phyloP scores from a whole-genome alignment of 768 basidiomycete species.

The Serendipita sp. region DNA sequence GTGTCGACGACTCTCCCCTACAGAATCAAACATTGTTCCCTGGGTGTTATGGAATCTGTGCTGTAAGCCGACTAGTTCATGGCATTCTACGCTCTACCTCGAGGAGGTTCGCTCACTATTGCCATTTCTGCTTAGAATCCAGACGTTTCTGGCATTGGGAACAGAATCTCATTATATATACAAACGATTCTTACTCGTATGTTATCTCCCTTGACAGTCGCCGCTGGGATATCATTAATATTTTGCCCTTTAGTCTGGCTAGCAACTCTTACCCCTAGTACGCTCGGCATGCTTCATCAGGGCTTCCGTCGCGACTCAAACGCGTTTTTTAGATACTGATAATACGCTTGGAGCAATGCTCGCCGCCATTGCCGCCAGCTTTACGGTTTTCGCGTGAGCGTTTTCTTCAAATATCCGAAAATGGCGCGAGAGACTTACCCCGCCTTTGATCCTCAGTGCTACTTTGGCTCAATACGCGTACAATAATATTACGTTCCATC shows the following conservation, averaged over 20 bases:
- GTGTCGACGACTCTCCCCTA: background rate
- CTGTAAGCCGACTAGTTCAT: background rate
- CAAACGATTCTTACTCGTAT: background rate
- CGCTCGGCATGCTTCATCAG: background rate
- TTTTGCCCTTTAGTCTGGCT: background rate
- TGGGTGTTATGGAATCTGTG: conserved; percentile 2
- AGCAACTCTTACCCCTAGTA: background rate
- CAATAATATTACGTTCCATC: conserved; percentile 6
- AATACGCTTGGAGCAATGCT: conserved; percentile 6
- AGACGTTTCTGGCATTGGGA: background rate
- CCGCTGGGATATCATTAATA: background rate
- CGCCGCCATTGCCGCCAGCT: background rate
- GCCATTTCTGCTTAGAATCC: background rate
- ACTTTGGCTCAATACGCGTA: conserved; percentile 4
- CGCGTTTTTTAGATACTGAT: background rate
- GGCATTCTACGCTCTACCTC: no score
- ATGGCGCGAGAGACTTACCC: background rate
- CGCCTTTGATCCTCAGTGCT: background rate
- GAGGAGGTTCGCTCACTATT: no score
- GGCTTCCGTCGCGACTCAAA: background rate
- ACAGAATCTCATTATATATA: conserved; percentile 4
- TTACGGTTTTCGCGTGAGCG: background rate
- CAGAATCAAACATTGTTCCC: background rate
- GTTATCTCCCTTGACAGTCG: background rate
- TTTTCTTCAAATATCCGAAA: background rate